Conservation (phyloP, 805 yeast species). For the Candida methanosorbosa region DNA sequence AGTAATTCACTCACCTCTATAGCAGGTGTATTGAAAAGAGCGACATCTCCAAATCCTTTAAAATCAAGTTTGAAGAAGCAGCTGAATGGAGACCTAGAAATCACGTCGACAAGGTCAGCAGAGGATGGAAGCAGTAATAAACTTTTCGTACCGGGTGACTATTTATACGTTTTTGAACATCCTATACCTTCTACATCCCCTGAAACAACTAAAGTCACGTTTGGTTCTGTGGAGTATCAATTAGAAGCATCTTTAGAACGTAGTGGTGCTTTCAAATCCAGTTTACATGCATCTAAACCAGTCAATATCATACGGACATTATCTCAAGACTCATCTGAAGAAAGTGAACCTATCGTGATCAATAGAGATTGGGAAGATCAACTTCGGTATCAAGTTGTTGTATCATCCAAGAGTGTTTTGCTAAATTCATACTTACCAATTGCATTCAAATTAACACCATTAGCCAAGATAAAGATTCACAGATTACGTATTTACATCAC, state of each 20-base stretch:
- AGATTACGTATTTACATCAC: slow-evolving; percentile 79
- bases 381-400: slow-evolving; percentile 79
- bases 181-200: slow-evolving; percentile 77
- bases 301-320: slow-evolving; percentile 69
- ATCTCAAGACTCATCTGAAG: slow-evolving; percentile 71
- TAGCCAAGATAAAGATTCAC: slow-evolving; percentile 82
- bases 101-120: slow-evolving; percentile 13
- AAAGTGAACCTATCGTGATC: slow-evolving; percentile 88
- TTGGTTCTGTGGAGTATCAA: slow-evolving; percentile 69
- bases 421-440: slow-evolving; percentile 79
- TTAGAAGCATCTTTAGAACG: slow-evolving; percentile 68
- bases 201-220: slow-evolving; percentile 68
- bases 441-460: slow-evolving; percentile 74
- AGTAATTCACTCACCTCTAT: slow-evolving; percentile 19
- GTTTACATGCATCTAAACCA: slow-evolving; percentile 54
- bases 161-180: slow-evolving; percentile 86
- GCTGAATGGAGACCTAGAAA: slow-evolving; percentile 1
- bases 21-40: slow-evolving; percentile 19
- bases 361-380: slow-evolving; percentile 92
- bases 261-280: slow-evolving; percentile 79
- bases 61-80: slow-evolving; percentile 4
- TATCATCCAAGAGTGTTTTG: slow-evolving; percentile 83
- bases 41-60: slow-evolving; percentile 14
- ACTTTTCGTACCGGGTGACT: slow-evolving; percentile 78
- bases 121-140: slow-evolving; percentile 17